Base-by-base conservation (phyloP, 176 grass and related monocot genomes). In the Avena eriantha region DNA sequence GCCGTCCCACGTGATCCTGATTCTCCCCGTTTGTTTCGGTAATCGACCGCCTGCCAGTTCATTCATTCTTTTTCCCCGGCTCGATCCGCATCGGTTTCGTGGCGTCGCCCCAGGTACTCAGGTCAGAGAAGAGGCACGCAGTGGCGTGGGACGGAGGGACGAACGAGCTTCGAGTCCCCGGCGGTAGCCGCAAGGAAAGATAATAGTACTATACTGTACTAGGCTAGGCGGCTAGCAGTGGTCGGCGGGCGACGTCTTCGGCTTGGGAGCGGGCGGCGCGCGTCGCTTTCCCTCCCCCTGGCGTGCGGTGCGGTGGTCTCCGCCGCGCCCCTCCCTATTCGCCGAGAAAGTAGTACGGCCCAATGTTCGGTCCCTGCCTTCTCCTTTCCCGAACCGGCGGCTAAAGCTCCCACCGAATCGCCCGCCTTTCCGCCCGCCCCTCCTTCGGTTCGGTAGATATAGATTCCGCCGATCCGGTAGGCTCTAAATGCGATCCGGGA, bases 211-310 rank as follows among this genome's bases (percentile, higher is more conserved):
- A 41, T 5, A 7, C 39, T 41, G 7, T 5, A 7, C 39, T 36
- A 36, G 35, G 35, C 35, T 36, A 36, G 35, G 35, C 35, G 35
- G 35, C 35, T 41, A 36, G 39, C 39, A 41, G 39, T 41, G 39
- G 39, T 41, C 39, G 39, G 39, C 39, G 39, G 39, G 5, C 39
- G 39, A 41, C 39, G 39, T 41, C 39, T 41, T 41, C 39, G 7
- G 39, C 39, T 41, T 7, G 39, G 39, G 39, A 47, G 48, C 71
- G 74, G 59, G 56, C 81, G 87, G 71, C 81, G 81, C 61, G 75
- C 35, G 31, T 54, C 82, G 41, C 66, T 74, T 23, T 80, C 66
- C n/a, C 35, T 24, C 33, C 65, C 55, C 39, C 6, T 19, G 7
- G 29, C 29, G 36, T 16, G 12, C 63, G 26, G 63, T 18, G 77